Base-by-base conservation (phyloP, 805 yeast genomes). In the Nakazawaea siamensis region DNA sequence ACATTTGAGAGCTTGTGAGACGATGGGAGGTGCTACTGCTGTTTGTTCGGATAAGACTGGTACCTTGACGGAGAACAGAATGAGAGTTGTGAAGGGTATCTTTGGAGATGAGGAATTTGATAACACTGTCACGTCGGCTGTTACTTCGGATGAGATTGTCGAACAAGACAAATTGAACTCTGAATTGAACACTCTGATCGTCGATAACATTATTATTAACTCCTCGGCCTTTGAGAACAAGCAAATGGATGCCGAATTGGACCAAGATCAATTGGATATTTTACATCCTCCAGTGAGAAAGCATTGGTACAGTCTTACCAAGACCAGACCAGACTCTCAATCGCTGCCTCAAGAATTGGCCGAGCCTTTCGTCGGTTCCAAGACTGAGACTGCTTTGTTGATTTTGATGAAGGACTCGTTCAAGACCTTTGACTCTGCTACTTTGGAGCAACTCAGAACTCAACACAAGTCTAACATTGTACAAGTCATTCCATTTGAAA, bases 1-100 rank as follows among this genome's bases (percentile, higher is more conserved):
- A 48, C 94, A 86, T 8, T 66, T 92, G 45, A 80, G 79, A 50
- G 80, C 94, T 30, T 92, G 98, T 69, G 99, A 92, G 59, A 92
- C 96, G 13, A 90, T 92, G 97, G 98, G 99, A 28, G 86, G 95
- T 31, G 98, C 97, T 2, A 92, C 97, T 11, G 92, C 96, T 4
- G 70, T 92, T 34, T 92, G 98, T 58, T 87, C 97, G 0, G 98
- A 92, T 62, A 90, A 92, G 57, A 92, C 98, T 1, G 98, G 98
- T 40, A 92, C 99, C 10, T 68, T 92, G 38, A 92, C 99, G 2
- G 95, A 87, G 55, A 92, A 92, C 56, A 70, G 68, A 49, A 92
- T 92, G 99, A 73, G 86, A 25, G 87, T 92, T 5, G 95, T 87
- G 9, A 72, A 69, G 37, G 95, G 92, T 3, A 60, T 72, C 18